These are phyloP conservation scores for Fusarium sp. DNA, from an alignment of 2,329 filamentous ascomycete species.

Conservation along the genomic window DNA sequence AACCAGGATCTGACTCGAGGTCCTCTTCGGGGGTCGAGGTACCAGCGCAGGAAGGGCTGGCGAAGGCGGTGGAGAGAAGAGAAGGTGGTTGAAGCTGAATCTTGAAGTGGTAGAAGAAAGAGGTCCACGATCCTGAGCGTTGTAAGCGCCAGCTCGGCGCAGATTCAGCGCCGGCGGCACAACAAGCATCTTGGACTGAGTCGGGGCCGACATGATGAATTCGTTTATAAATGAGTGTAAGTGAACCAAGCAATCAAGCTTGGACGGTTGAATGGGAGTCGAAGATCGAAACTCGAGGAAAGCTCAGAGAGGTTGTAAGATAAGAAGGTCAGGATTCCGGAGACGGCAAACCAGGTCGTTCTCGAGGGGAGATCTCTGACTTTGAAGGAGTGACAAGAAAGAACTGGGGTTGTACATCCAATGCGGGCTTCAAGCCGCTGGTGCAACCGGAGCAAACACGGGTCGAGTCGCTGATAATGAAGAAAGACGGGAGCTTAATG, in stretches of 20 bases:
- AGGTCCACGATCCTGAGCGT: constrained; percentile 63
- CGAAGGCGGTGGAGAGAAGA: constrained; percentile 76
- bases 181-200: constrained; percentile 64
- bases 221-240: neutral
- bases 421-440: constrained; percentile 17
- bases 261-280: constrained; percentile 35
- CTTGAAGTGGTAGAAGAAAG: constrained; percentile 71
- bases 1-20: constrained; percentile 58
- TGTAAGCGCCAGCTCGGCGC: constrained; percentile 69
- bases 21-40: constrained; percentile 71
- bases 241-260: constrained; percentile 16
- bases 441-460: constrained; percentile 29
- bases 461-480: constrained; percentile 8
- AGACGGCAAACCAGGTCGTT: constrained; percentile 20
- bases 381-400: constrained; percentile 31
- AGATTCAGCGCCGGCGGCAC: constrained; percentile 69
- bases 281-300: constrained; percentile 33
- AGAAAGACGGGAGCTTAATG: constrained; percentile 6
- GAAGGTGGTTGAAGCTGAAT: constrained; percentile 75
- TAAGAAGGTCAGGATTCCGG: neutral
- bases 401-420: constrained; percentile 5
- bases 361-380: constrained; percentile 6
- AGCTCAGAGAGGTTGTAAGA: constrained; percentile 24
- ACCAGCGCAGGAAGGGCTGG: constrained; percentile 77
- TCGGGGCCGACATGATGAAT: constrained; percentile 55